Percentiles rank a stretch among this genome's conserved stretches.
Evolutionary conservation across 331 rosid species (phyloP).

Genomic region (Quercus lobata): DNA sequence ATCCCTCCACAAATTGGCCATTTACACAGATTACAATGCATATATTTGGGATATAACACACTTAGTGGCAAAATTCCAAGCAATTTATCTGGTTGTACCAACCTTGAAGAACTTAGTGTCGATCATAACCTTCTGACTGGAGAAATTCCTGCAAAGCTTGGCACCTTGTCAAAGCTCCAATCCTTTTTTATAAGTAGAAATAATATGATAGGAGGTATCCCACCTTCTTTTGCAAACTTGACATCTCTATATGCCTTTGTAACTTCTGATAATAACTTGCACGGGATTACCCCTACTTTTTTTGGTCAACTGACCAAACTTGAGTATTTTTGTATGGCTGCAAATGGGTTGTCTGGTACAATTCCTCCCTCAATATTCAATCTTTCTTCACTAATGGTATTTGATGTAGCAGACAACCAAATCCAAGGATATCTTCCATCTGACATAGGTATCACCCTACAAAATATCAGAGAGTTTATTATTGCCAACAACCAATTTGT

Average conservation of each 20-base stretch:
- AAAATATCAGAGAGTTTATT: neutral
- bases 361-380: neutral
- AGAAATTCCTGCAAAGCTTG: no score
- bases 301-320: neutral
- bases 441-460: neutral
- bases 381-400: neutral
- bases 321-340: fast-evolving
- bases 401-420: neutral
- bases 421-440: neutral
- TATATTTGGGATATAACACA: neutral
- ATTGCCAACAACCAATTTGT: slow-evolving; percentile 1
- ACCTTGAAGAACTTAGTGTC: fast-evolving
- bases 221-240: neutral
- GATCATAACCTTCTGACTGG: neutral
- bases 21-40: neutral
- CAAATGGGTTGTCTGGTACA: neutral
- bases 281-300: neutral
- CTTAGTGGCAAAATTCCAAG: neutral
- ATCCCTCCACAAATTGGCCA: neutral
- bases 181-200: fast-evolving
- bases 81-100: neutral
- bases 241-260: fast-evolving
- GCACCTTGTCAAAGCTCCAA: neutral
- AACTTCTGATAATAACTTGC: neutral
- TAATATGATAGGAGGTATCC: neutral